Evolutionary conservation across 2,329 filamentous ascomycete genomes (phyloP).

Genomic region (Ascochyta fabae): DNA sequence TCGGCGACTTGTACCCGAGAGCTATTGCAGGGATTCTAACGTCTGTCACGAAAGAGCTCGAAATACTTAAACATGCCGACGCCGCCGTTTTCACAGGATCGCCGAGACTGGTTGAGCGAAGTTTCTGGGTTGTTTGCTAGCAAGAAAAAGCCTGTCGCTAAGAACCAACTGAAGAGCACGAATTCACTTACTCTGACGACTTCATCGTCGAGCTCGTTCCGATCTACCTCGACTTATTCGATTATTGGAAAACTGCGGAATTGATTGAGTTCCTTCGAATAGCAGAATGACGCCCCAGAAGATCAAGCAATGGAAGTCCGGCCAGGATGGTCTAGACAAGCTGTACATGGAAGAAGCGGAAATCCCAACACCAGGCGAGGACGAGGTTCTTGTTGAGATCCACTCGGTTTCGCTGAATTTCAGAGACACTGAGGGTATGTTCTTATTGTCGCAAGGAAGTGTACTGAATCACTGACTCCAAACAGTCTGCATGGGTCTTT

Average conservation of each 20-base stretch:
- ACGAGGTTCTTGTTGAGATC: conserved; percentile 60
- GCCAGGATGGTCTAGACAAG: conserved; percentile 53
- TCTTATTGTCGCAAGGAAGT: too few species aligned
- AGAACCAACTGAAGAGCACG: conserved; percentile 16
- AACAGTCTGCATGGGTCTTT: conserved; percentile 68
- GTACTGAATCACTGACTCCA: background rate
- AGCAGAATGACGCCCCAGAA: conserved; percentile 34
- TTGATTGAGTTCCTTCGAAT: conserved; percentile 8
- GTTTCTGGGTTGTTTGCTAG: conserved; percentile 35
- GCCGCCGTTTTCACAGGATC: conserved; percentile 45
- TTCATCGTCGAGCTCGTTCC: conserved; percentile 14
- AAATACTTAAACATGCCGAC: conserved; percentile 37
- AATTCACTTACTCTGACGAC: conserved; percentile 13
- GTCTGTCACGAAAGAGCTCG: conserved; percentile 4
- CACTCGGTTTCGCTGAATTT: conserved; percentile 62
- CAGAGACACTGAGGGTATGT: conserved; percentile 56
- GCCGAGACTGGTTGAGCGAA: conserved; percentile 46
- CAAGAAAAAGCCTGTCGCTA: conserved; percentile 27
- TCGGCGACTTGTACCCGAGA: conserved; percentile 13
- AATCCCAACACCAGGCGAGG: conserved; percentile 44
- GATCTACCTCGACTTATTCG: conserved; percentile 16
- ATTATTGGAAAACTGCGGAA: conserved; percentile 11
- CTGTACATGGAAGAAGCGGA: conserved; percentile 44
- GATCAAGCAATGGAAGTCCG: conserved; percentile 52
- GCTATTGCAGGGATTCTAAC: conserved; percentile 8